Percentiles rank a stretch among this genome's conserved stretches.
These are phyloP conservation scores for Tubosaeta brunneosetosa DNA, from an alignment of 768 basidiomycete species.

Conservation along the genomic window DNA sequence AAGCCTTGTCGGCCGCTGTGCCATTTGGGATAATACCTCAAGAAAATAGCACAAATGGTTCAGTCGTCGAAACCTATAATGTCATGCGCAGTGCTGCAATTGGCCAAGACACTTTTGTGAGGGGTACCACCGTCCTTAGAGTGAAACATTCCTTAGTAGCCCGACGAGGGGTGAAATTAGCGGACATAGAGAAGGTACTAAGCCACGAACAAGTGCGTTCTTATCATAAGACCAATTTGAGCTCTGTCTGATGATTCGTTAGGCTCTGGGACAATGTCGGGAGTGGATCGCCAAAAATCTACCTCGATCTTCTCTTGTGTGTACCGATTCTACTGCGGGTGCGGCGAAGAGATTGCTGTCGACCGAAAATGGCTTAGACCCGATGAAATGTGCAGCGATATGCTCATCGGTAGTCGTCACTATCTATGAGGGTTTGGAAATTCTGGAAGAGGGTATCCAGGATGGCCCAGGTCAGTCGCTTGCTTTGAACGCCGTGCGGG, in stretches of 20 bases:
- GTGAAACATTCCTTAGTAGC: slow-evolving; percentile 69
- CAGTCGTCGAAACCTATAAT: slow-evolving; percentile 73
- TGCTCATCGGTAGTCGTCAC: slow-evolving; percentile 62
- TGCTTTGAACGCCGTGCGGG: background rate
- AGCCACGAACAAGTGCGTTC: slow-evolving; percentile 75
- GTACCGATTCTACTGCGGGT: slow-evolving; percentile 66
- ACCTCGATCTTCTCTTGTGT: slow-evolving; percentile 48
- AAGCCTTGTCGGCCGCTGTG: slow-evolving; percentile 40
- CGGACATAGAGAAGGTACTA: slow-evolving; percentile 53
- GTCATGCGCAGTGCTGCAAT: slow-evolving; percentile 41
- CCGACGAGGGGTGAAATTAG: slow-evolving; percentile 50
- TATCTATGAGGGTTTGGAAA: slow-evolving; percentile 57
- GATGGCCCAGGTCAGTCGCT: slow-evolving; percentile 33
- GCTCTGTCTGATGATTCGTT: slow-evolving; percentile 1
- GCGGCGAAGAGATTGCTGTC: slow-evolving; percentile 49
- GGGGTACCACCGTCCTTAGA: slow-evolving; percentile 54
- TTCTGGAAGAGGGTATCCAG: slow-evolving; percentile 62
- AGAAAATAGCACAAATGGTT: slow-evolving; percentile 74
- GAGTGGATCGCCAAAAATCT: slow-evolving; percentile 51
- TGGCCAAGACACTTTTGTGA: slow-evolving; percentile 45
- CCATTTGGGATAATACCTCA: slow-evolving; percentile 68
- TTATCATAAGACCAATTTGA: background rate
- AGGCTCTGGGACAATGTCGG: slow-evolving; percentile 82
- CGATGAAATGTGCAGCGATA: slow-evolving; percentile 61
- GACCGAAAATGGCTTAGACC: slow-evolving; percentile 33